Base-by-base conservation (phyloP, 2,329 filamentous ascomycete genomes). In the Furcasterigmium furcatum region DNA sequence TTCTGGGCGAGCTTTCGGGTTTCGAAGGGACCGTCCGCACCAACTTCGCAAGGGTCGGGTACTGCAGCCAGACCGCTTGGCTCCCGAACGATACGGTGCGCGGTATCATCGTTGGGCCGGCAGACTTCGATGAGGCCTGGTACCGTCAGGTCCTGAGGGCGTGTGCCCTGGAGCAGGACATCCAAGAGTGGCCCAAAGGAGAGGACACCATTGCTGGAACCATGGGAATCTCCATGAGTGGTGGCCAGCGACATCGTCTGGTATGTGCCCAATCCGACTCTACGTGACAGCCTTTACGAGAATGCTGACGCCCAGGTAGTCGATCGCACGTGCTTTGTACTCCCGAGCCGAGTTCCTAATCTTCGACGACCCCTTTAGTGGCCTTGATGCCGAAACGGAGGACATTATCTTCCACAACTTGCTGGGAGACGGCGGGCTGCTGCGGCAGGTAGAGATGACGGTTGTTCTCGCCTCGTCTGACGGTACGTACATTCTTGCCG, bases 211-310 rank as follows among this genome's bases (percentile, higher is more conserved):
- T 49, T 1, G 57, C 65, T n/a, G 66, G 68, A 3, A 65, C 57
- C 9, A 62, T 61, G 35, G 66, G 67, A 0, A 61, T 67, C 14
- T 58, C 56, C 0, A 50, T 71, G 9, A 70, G 65, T 5, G 67
- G 68, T 19, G 67, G 67, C 0, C 65, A 70, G 46, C 63, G 58
- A 7, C 60, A 64, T 22, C 52, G 64, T 14, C 48, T 67, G 12
- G 48, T 50, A 29, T 14, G 48, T 19, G 12, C n/a, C 3, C 10
- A 13, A 12, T 5, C n/a, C 12, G 1, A 12, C 7, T n/a, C n/a
- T n/a, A n/a, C n/a, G n/a, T n/a, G n/a, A n/a, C n/a, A n/a, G n/a
- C n/a, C n/a, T n/a, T n/a, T n/a, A n/a, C n/a, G n/a, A 12, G 4
- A 5, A 20, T 16, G 12, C 27, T 49, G 21, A 44, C 9, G 27